These are phyloP conservation scores for Fusarium aywerte DNA, from an alignment of 2,329 filamentous ascomycete species.

Conservation along the genomic window DNA sequence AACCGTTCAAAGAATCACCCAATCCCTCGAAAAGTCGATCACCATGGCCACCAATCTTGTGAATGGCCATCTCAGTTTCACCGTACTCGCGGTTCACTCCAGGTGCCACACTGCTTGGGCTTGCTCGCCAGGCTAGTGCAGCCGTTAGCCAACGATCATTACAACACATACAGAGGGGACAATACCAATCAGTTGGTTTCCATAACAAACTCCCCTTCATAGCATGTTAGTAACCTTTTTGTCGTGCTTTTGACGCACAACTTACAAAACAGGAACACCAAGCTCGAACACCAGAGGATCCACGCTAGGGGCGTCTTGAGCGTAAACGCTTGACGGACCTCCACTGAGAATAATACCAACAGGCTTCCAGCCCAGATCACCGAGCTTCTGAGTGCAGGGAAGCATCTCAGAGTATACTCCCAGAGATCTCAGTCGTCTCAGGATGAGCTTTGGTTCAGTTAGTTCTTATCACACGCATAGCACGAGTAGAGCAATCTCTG, in stretches of 20 bases:
- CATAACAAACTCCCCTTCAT: slow-evolving; percentile 46
- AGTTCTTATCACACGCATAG: neutral
- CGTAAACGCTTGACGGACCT: slow-evolving; percentile 80
- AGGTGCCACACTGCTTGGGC: slow-evolving; percentile 34
- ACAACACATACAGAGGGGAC: slow-evolving; percentile 67
- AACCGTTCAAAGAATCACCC: slow-evolving; percentile 62
- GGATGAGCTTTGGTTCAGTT: neutral
- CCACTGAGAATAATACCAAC: slow-evolving; percentile 77
- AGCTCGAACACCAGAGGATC: slow-evolving; percentile 70
- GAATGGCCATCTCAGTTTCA: slow-evolving; percentile 61
- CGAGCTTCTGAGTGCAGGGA: slow-evolving; percentile 46
- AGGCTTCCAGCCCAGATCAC: slow-evolving; percentile 57
- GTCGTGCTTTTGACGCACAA: neutral
- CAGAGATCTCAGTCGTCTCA: slow-evolving; percentile 69
- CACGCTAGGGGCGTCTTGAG: slow-evolving; percentile 70
- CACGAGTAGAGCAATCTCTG: neutral
- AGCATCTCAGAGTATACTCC: slow-evolving; percentile 76
- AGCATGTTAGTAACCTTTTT: slow-evolving; percentile 17
- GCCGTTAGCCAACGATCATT: slow-evolving; percentile 54
- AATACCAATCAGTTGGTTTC: slow-evolving; percentile 6
- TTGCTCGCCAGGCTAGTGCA: slow-evolving; percentile 53
- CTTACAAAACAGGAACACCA: slow-evolving; percentile 45
- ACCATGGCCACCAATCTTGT: slow-evolving; percentile 69
- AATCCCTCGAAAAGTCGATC: slow-evolving; percentile 83
- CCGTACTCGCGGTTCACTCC: slow-evolving; percentile 26